Percentiles rank a stretch among this genome's conserved stretches.
Evolutionary conservation across 176 grass and related monocot genomes (phyloP).

Genomic region (Coix lacrymajobi): DNA sequence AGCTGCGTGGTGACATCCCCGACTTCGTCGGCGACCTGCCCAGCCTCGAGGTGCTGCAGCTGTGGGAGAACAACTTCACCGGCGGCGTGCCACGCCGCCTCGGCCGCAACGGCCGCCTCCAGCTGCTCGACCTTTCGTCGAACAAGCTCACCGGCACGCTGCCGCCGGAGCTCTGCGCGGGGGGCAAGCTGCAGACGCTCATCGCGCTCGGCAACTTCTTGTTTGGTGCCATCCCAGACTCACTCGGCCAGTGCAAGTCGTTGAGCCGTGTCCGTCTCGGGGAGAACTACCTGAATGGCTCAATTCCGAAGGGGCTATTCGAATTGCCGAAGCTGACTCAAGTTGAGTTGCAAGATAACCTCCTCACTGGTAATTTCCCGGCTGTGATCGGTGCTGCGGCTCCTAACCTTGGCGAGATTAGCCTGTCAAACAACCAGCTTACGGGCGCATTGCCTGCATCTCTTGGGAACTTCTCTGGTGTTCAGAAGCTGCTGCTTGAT

Average conservation of each 20-base stretch:
- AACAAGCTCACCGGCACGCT: conserved; percentile 73
- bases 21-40: conserved; percentile 83
- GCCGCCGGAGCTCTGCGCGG: conserved; percentile 57
- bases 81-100: conserved; percentile 69
- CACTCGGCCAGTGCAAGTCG: conserved; percentile 52
- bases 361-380: conserved; percentile 72
- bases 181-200: conserved; percentile 51
- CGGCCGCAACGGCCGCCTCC: conserved; percentile 51
- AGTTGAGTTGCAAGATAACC: conserved; percentile 93
- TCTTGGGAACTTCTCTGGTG: conserved; percentile 75
- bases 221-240: conserved; percentile 59
- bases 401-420: conserved; percentile 76
- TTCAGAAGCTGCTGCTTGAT: conserved; percentile 94
- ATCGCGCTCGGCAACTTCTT: conserved; percentile 73
- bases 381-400: conserved; percentile 26
- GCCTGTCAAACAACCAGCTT: conserved; percentile 86
- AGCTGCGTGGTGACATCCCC: conserved; percentile 59
- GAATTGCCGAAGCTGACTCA: conserved; percentile 66
- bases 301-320: conserved; percentile 55
- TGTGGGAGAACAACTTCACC: conserved; percentile 99
- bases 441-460: conserved; percentile 57
- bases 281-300: conserved; percentile 75
- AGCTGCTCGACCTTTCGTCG: conserved; percentile 61
- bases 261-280: conserved; percentile 56
- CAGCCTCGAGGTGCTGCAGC: conserved; percentile 91